A percentile compares a stretch with the other conserved stretches of the same genome.
Evolutionary conservation across 768 basidiomycete genomes (phyloP).

Genomic region (Psilocybe tampanensis): DNA sequence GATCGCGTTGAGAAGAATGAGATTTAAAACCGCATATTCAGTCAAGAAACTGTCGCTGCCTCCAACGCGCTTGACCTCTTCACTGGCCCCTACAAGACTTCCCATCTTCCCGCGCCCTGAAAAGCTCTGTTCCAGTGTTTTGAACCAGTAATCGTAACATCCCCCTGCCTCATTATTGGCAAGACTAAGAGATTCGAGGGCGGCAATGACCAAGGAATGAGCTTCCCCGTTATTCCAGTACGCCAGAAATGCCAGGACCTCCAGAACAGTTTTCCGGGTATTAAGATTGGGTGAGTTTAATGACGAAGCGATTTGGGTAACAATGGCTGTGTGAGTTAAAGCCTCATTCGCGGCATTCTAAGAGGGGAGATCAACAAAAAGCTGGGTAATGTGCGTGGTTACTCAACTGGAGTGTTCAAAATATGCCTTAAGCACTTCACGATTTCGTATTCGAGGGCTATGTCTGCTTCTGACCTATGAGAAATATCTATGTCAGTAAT

Average conservation of each 20-base stretch:
- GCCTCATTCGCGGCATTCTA: constrained; percentile 75
- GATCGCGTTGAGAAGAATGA: constrained; percentile 73
- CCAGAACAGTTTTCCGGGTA: constrained; percentile 77
- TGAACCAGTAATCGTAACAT: constrained; percentile 89
- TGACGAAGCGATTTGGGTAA: constrained; percentile 80
- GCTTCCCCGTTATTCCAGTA: constrained; percentile 65
- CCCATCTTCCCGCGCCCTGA: constrained; percentile 93
- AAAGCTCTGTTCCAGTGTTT: constrained; percentile 72
- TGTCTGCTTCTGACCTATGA: constrained; percentile 62
- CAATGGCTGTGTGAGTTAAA: constrained; percentile 68
- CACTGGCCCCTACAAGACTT: constrained; percentile 91
- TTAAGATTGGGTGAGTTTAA: constrained; percentile 80
- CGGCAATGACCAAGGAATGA: constrained; percentile 70
- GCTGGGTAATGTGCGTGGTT: constrained; percentile 4
- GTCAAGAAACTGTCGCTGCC: constrained; percentile 70
- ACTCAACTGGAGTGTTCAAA: constrained; percentile 53
- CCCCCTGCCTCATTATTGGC: constrained; percentile 62
- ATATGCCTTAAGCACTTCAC: constrained; percentile 86
- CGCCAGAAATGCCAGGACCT: constrained; percentile 75
- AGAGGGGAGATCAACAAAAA: not conserved
- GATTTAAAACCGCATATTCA: constrained; percentile 80
- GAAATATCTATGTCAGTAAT: constrained; percentile 5
- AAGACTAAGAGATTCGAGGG: constrained; percentile 72
- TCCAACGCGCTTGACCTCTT: constrained; percentile 75
- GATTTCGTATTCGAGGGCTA: constrained; percentile 81